Evolutionary conservation across 1,284 basidiomycete genomes (phyloP).

Genomic region (Naganishia sp.): DNA sequence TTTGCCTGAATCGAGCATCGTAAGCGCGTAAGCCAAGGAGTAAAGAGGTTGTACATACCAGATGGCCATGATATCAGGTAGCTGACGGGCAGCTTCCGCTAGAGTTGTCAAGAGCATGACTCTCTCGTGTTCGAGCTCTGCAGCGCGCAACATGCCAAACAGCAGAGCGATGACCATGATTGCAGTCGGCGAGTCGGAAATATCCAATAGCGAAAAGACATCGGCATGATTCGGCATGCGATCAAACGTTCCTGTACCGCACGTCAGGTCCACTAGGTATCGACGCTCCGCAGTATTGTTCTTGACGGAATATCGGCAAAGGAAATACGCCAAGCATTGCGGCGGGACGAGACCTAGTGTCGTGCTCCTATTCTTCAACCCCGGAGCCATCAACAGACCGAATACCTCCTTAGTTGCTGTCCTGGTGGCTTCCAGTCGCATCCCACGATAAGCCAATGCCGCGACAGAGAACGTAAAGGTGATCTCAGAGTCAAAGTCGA

Average conservation of each 20-base stretch:
- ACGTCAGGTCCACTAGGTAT: slow-evolving; percentile 19
- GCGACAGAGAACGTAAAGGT: slow-evolving; percentile 25
- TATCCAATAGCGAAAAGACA: slow-evolving; percentile 38
- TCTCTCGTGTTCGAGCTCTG: slow-evolving; percentile 73
- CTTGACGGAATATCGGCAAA: slow-evolving; percentile 25
- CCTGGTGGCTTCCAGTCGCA: slow-evolving; percentile 13
- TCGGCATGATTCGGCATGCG: slow-evolving; percentile 16
- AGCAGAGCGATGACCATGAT: slow-evolving; percentile 74
- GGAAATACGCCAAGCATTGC: slow-evolving; percentile 20
- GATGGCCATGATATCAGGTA: slow-evolving; percentile 60
- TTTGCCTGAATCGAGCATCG: slow-evolving; percentile 15
- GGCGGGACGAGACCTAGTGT: slow-evolving; percentile 18
- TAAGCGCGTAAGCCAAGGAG: background rate
- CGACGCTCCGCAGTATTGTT: slow-evolving; percentile 19
- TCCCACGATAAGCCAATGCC: slow-evolving; percentile 25
- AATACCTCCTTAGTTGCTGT: slow-evolving; percentile 32
- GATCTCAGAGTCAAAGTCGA: slow-evolving; percentile 29
- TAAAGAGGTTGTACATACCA: background rate
- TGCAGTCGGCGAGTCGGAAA: slow-evolving; percentile 65
- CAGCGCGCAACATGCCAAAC: slow-evolving; percentile 70
- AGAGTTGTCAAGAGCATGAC: slow-evolving; percentile 76
- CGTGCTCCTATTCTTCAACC: slow-evolving; percentile 5
- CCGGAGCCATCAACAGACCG: slow-evolving; percentile 15
- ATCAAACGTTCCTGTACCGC: slow-evolving; percentile 24
- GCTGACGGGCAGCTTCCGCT: slow-evolving; percentile 68